Conservation (phyloP, 257 asterid genomes). For the Nemophila menziesii region DNA sequence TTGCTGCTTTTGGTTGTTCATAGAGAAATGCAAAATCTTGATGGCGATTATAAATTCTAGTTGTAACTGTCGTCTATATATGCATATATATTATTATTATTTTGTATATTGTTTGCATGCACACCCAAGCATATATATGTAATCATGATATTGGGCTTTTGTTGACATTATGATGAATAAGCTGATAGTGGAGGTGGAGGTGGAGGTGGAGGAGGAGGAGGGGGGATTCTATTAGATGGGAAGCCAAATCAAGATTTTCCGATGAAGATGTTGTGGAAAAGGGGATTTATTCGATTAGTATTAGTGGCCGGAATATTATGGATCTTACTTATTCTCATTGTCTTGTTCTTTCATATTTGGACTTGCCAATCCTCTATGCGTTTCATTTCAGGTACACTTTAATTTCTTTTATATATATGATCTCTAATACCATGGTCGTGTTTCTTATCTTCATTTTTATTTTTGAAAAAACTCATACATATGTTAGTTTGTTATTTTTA, state of each 20-base stretch:
- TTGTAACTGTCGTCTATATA: no score
- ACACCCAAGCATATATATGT: no score
- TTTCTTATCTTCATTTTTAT: background rate
- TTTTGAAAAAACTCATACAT: background rate
- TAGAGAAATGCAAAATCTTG: no score
- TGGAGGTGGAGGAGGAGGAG: conserved; percentile 17
- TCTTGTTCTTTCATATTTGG: conserved; percentile 33
- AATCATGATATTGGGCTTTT: background rate
- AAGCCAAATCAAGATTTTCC: conserved; percentile 22
- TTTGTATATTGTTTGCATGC: no score
- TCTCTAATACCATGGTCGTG: background rate
- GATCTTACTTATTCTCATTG: conserved; percentile 29
- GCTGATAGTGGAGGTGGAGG: background rate
- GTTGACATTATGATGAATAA: no score
- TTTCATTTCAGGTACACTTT: conserved; percentile 33
- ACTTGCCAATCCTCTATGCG: conserved; percentile 35
- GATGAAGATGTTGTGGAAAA: conserved; percentile 32
- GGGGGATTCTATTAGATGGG: conserved; percentile 13
- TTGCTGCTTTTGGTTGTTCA: no score
- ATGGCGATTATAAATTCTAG: no score
- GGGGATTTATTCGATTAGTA: conserved; percentile 31
- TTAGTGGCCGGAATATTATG: conserved; percentile 36
- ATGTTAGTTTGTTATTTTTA: conserved; percentile 15
- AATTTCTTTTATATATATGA: background rate
- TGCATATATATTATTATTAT: no score